A percentile compares a stretch with the other conserved stretches of the same genome.
Conservation (phyloP, 306 rosid genomes). For the Prunus mume region DNA sequence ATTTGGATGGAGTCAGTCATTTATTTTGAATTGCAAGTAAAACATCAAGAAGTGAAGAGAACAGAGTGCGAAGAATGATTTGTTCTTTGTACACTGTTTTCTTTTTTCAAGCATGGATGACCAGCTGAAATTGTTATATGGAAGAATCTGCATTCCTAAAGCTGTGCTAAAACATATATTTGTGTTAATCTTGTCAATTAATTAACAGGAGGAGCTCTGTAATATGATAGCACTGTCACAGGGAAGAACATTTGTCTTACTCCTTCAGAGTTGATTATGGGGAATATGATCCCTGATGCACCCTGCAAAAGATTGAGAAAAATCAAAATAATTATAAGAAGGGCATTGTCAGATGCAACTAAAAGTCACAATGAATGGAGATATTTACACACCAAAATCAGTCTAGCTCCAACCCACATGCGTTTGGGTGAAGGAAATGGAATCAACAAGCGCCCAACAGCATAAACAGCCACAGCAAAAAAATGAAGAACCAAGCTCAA, state of each 20-base stretch:
- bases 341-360: neutral
- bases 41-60: no score
- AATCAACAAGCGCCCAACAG: constrained; percentile 41
- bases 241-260: constrained; percentile 39
- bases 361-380: neutral
- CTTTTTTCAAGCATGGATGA: no score
- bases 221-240: constrained; percentile 24
- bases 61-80: no score
- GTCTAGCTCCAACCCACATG: constrained; percentile 51
- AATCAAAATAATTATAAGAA: neutral
- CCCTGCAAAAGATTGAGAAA: constrained; percentile 11
- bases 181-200: neutral
- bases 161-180: neutral
- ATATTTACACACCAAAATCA: constrained; percentile 42
- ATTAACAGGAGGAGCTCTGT: constrained; percentile 27
- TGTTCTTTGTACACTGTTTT: no score
- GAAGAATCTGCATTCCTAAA: neutral
- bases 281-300: constrained; percentile 33
- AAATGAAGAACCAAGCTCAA: constrained; percentile 51
- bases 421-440: constrained; percentile 59
- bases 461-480: constrained; percentile 48
- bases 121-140: neutral
- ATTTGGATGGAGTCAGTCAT: no score
- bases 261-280: constrained; percentile 36
- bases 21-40: no score